phyloP scores from a whole-genome alignment of 176 grass and related monocot species.

The Avena sativa region DNA sequence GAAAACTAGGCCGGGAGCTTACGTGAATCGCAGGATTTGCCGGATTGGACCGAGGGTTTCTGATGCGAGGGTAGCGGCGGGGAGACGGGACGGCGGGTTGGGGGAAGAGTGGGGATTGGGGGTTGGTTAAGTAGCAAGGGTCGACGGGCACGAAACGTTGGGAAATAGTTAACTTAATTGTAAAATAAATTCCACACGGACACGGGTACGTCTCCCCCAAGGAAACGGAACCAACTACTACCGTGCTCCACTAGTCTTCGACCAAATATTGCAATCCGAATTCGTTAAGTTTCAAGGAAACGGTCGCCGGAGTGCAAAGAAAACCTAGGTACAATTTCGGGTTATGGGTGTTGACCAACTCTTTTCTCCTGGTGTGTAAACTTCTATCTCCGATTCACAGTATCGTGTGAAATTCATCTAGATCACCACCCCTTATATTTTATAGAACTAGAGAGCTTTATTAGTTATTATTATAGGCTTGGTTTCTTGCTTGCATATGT shows the following conservation, averaged over 20 bases:
- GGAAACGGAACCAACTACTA: conserved; percentile 30
- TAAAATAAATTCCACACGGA: background rate
- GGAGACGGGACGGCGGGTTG: conserved; percentile 22
- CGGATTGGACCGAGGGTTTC: conserved; percentile 33
- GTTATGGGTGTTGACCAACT: background rate
- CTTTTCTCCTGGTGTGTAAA: background rate
- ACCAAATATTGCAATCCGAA: background rate
- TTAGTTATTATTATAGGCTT: too few species aligned
- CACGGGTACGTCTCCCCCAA: conserved; percentile 27
- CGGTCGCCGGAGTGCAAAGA: background rate
- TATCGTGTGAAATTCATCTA: too few species aligned
- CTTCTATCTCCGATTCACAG: too few species aligned
- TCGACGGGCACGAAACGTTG: conserved; percentile 46
- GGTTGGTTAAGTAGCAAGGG: conserved; percentile 34
- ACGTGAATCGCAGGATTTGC: conserved; percentile 13
- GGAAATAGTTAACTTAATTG: conserved; percentile 26
- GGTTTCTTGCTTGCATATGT: too few species aligned
- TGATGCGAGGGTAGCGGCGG: conserved; percentile 13
- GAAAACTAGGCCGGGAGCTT: background rate
- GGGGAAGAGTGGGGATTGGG: conserved; percentile 42
- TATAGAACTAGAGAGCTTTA: too few species aligned
- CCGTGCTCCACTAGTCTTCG: conserved; percentile 1
- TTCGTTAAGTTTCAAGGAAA: background rate
- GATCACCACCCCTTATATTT: too few species aligned
- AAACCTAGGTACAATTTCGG: background rate